Evolutionary conservation across 2,329 filamentous ascomycete species (phyloP), one percentile per base, ranked within the genome.

Genomic region (Colletotrichum simmondsii): DNA sequence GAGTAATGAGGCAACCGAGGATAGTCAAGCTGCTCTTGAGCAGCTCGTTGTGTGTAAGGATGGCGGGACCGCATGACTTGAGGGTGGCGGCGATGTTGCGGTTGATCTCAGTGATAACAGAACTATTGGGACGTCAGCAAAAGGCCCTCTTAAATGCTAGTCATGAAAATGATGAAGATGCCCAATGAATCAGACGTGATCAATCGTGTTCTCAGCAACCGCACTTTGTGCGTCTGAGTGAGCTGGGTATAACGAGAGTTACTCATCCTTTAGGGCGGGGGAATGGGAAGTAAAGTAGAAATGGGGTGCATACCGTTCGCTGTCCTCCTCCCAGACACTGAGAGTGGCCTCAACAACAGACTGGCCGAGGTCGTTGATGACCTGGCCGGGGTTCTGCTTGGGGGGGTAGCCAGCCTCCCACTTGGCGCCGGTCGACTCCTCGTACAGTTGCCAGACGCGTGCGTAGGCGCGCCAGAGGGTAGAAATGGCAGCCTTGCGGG

Each of bases 221-320:
- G 91, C 93, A 91, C 85, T 86, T 89, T 86, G 86, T 90, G 94
- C 92, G 92, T 98, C 93, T 94, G 94, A 98, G 95, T 98, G 96
- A 98, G 95, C 95, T 98, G 95, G 95, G 96, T 96, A 90, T 96
- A 95, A 95, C 94, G 94, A 92, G 91, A 87, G 84, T 87, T 90
- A 88, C 85, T 98, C 95, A 98, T 98, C 95, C 95, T 92, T 79
- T 85, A 81, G 82, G 80, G 73, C 68, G 68, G 54, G 42, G 42
- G 42, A 19, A n/a, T 53, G 68, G 75, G 69, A 70, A 68, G 65
- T 73, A 11, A 28, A 68, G 64, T 42, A 24, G 3, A 66, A 19
- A 46, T 30, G 14, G 76, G 28, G 14, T n/a, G 24, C 96, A 81
- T 93, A 98, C 95, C 95, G 92, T 84, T 99, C 97, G 80, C 92